phyloP scores from a whole-genome alignment of 2,329 filamentous ascomycete species.

The Beauveria brongniartii region DNA sequence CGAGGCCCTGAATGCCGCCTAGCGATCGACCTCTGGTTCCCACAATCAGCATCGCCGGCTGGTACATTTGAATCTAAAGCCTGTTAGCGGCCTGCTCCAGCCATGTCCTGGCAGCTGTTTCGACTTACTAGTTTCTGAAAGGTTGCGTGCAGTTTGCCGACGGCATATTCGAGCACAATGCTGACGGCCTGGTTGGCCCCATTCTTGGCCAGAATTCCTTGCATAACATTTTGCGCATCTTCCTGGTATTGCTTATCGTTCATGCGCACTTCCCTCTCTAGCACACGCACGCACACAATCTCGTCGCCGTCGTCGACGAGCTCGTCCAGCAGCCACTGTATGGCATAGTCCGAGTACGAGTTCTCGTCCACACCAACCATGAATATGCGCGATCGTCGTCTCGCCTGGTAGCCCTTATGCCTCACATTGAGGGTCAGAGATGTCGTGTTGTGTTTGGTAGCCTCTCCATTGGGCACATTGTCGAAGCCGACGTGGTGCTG shows the following conservation, averaged over 20 bases:
- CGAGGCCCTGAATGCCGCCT: constrained; percentile 75
- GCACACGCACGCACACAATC: constrained; percentile 79
- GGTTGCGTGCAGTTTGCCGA: constrained; percentile 82
- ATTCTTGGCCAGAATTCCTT: constrained; percentile 72
- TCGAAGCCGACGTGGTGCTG: constrained; percentile 53
- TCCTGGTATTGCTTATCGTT: constrained; percentile 65
- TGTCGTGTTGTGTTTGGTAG: constrained; percentile 49
- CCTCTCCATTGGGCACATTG: constrained; percentile 49
- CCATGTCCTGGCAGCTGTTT: not conserved
- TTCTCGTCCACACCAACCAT: constrained; percentile 88
- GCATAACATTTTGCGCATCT: constrained; percentile 67
- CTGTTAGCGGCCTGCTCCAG: constrained; percentile 7
- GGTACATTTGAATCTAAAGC: constrained; percentile 75
- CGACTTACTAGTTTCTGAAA: constrained; percentile 76
- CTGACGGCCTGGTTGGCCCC: constrained; percentile 72
- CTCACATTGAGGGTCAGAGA: constrained; percentile 79
- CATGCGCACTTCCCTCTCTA: constrained; percentile 72
- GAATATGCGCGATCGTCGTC: constrained; percentile 76
- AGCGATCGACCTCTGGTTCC: constrained; percentile 79
- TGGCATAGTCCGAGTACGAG: constrained; percentile 82
- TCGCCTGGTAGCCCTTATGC: constrained; percentile 77
- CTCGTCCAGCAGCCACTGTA: constrained; percentile 88
- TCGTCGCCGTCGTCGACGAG: constrained; percentile 90
- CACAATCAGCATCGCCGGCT: constrained; percentile 84
- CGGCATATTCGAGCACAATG: constrained; percentile 76